Conservation (phyloP, 805 yeast species). For the Candida parachauliodes region DNA sequence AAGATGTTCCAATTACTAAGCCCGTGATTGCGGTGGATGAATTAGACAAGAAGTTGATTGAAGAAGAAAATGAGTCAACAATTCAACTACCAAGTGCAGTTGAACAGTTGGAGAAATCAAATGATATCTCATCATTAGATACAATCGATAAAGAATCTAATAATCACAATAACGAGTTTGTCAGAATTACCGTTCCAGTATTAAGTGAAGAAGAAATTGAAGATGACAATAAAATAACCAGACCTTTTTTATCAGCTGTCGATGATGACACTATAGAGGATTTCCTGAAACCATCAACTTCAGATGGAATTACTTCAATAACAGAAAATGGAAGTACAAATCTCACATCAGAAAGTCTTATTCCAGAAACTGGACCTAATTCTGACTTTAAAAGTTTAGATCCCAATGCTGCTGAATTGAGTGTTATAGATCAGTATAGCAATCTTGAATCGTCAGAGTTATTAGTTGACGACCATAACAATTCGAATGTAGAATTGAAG, state of each 20-base stretch:
- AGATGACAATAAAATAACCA: slow-evolving; percentile 1
- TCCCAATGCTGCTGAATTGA: slow-evolving; percentile 15
- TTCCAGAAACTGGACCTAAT: neutral
- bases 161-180: neutral
- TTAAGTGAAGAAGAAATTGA: slow-evolving; percentile 4
- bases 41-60: slow-evolving; percentile 14
- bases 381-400: slow-evolving; percentile 7
- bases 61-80: neutral
- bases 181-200: slow-evolving; percentile 3
- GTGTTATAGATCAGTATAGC: slow-evolving; percentile 20
- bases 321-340: slow-evolving; percentile 1
- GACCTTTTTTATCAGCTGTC: slow-evolving; percentile 5
- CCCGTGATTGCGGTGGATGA: slow-evolving; percentile 22
- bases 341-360: neutral
- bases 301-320: neutral
- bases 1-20: slow-evolving; percentile 18
- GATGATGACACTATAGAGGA: slow-evolving; percentile 1
- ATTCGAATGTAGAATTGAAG: slow-evolving; percentile 17
- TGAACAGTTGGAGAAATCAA: neutral
- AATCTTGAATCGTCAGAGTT: slow-evolving; percentile 20
- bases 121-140: neutral
- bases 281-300: neutral
- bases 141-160: neutral
- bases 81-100: neutral
- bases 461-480: slow-evolving; percentile 3